Evolutionary conservation across 805 yeast species (phyloP).

Genomic region (Spathaspora sp.): DNA sequence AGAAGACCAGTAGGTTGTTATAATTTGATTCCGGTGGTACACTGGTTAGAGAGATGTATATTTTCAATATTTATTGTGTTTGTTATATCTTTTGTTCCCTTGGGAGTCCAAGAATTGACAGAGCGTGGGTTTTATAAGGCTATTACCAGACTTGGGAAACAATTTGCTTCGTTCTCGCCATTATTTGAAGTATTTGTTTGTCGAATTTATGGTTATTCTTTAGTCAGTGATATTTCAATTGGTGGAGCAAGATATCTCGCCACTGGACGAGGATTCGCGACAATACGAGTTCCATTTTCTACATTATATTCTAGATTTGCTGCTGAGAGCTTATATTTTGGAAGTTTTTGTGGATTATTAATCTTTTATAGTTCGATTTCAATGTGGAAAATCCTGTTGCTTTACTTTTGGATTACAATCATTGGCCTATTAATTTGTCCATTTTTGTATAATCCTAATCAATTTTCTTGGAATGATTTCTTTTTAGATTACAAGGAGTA

Average conservation of each 20-base stretch:
- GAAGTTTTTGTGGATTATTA: constrained; percentile 47
- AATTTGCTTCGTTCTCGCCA: constrained; percentile 68
- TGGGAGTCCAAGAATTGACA: constrained; percentile 73
- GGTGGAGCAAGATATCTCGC: constrained; percentile 89
- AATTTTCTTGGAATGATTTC: constrained; percentile 64
- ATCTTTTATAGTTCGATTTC: constrained; percentile 55
- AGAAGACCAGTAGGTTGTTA: constrained; percentile 68
- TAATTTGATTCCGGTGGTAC: constrained; percentile 68
- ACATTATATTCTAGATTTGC: constrained; percentile 75
- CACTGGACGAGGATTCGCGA: constrained; percentile 85
- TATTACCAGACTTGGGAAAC: constrained; percentile 63
- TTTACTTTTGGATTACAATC: constrained; percentile 74
- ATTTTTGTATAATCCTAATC: constrained; percentile 74
- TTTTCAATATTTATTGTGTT: constrained; percentile 79
- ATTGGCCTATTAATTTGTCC: constrained; percentile 67
- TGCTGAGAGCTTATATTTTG: constrained; percentile 60
- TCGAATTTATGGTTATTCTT: constrained; percentile 70
- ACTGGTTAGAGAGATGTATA: constrained; percentile 80
- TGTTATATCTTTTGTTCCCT: constrained; percentile 75
- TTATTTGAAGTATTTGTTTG: constrained; percentile 82
- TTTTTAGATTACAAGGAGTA: constrained; percentile 63
- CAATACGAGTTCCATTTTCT: constrained; percentile 73
- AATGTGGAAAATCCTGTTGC: constrained; percentile 57
- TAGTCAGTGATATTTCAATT: constrained; percentile 66
- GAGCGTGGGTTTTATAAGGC: constrained; percentile 83